Percentiles rank a stretch among this genome's conserved stretches.
Evolutionary conservation across 495 filamentous ascomycete genomes (phyloP).

Genomic region (Pyrenopolyporus hunteri): DNA sequence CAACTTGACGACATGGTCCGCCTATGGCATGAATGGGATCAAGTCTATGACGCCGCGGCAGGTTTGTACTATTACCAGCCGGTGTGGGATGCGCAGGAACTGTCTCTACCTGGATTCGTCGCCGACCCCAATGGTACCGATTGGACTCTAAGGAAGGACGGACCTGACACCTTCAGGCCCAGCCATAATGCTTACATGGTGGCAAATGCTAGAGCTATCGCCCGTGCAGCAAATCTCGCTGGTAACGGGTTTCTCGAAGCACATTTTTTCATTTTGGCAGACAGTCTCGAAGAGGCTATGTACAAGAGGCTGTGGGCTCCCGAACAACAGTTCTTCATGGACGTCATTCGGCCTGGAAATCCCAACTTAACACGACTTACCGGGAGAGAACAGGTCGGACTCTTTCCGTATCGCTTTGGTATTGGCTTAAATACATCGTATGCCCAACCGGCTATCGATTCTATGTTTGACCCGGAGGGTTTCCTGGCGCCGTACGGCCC

Average conservation of each 20-base stretch:
- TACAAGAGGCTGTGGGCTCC: slow-evolving; percentile 48
- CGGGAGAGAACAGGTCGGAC: slow-evolving; percentile 51
- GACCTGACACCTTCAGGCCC: slow-evolving; percentile 52
- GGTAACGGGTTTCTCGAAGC: slow-evolving; percentile 36
- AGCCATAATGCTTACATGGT: slow-evolving; percentile 57
- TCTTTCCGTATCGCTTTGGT: slow-evolving; percentile 52
- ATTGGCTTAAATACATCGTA: slow-evolving; percentile 45
- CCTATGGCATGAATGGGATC: slow-evolving; percentile 51
- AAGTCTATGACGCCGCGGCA: slow-evolving; percentile 38
- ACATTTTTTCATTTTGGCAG: slow-evolving; percentile 43
- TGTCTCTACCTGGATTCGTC: slow-evolving; percentile 50
- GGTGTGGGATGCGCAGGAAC: slow-evolving; percentile 54
- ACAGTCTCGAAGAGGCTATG: slow-evolving; percentile 46
- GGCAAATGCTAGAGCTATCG: slow-evolving; percentile 51
- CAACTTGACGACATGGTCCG: slow-evolving; percentile 52
- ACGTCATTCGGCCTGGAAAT: slow-evolving; percentile 45
- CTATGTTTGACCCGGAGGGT: slow-evolving; percentile 45
- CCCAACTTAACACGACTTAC: slow-evolving; percentile 45
- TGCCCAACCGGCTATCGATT: slow-evolving; percentile 41
- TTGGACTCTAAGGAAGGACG: slow-evolving; percentile 42
- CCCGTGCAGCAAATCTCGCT: slow-evolving; percentile 43
- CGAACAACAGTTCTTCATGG: slow-evolving; percentile 53
- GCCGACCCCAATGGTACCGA: slow-evolving; percentile 44
- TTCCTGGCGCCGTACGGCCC: slow-evolving; percentile 52
- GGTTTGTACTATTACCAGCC: slow-evolving; percentile 53